These are phyloP conservation scores for Aspergillus sp. DNA, from an alignment of 2,329 filamentous ascomycete genomes.

Conservation along the genomic window DNA sequence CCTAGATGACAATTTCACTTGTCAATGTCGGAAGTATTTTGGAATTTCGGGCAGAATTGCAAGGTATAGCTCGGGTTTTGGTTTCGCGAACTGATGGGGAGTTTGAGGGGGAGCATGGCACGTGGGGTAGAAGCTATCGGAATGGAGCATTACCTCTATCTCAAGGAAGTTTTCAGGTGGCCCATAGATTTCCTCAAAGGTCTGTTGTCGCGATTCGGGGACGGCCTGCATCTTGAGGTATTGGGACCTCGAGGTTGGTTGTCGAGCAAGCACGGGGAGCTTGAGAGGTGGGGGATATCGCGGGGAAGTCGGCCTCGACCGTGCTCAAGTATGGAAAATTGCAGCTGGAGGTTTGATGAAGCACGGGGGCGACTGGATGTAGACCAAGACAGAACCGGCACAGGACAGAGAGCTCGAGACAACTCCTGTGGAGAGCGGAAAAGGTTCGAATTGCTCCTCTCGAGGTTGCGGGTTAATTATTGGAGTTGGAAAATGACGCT, in stretches of 20 bases:
- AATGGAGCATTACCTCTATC: slow-evolving; percentile 68
- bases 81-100: not conserved
- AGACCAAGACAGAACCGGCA: not conserved
- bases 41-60: not conserved
- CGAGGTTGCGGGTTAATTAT: not conserved
- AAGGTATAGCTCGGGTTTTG: not conserved
- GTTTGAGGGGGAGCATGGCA: not conserved
- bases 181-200: slow-evolving; percentile 98
- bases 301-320: slow-evolving; percentile 8
- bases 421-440: not conserved
- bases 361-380: not conserved
- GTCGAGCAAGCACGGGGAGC: not conserved
- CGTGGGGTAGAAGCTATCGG: slow-evolving; percentile 12
- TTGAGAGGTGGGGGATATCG: slow-evolving; percentile 6
- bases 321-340: not conserved
- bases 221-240: slow-evolving; percentile 57
- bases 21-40: not conserved
- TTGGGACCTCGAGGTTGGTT: not conserved
- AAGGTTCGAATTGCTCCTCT: not conserved
- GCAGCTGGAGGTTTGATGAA: not conserved
- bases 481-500: slow-evolving; percentile 1
- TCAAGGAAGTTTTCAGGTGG: slow-evolving; percentile 98
- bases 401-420: slow-evolving; percentile 15
- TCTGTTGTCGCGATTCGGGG: slow-evolving; percentile 76
- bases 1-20: slow-evolving; percentile 55